A percentile compares a stretch with the other conserved stretches of the same genome.
Conservation (phyloP, 2,329 filamentous ascomycete species). For the Sclerotinia nivalis region DNA sequence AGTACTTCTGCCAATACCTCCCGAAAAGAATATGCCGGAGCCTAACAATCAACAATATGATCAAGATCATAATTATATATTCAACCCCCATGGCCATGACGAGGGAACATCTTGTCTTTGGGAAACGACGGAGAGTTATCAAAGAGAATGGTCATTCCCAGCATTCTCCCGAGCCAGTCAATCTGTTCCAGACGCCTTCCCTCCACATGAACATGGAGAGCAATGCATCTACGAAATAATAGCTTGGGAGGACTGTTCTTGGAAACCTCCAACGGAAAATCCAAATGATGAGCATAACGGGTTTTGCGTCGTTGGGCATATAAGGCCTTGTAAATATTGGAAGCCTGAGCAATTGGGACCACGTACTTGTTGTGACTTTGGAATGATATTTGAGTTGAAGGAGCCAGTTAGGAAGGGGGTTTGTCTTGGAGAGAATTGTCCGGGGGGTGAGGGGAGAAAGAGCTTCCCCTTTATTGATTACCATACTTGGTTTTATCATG, state of each 20-base stretch:
- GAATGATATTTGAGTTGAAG: not conserved
- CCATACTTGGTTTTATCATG: not conserved
- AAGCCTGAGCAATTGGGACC: not conserved
- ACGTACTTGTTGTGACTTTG: not conserved
- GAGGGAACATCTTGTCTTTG: not conserved
- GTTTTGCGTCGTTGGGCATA: not conserved
- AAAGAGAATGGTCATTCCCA: conserved; percentile 8
- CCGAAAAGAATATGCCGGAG: not conserved
- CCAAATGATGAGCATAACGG: not conserved
- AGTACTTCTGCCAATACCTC: not conserved
- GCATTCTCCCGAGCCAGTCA: not conserved
- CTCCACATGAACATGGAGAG: too few relatives aligned
- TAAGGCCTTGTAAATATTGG: not conserved
- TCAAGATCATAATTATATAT: not conserved
- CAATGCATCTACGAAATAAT: not conserved
- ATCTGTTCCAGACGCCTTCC: not conserved
- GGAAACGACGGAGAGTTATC: not conserved
- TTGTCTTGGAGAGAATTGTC: conserved; percentile 10
- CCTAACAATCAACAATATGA: not conserved
- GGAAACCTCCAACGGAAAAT: fast-evolving
- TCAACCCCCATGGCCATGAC: not conserved
- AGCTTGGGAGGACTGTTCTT: not conserved
- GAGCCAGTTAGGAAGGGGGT: not conserved
- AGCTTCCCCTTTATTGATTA: not conserved
- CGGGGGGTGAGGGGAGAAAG: not conserved